Evolutionary conservation across 192 early-diverging fungal species (phyloP), one percentile per base, ranked within the genome.

Genomic region (Rhizoclosmatium globosum): DNA sequence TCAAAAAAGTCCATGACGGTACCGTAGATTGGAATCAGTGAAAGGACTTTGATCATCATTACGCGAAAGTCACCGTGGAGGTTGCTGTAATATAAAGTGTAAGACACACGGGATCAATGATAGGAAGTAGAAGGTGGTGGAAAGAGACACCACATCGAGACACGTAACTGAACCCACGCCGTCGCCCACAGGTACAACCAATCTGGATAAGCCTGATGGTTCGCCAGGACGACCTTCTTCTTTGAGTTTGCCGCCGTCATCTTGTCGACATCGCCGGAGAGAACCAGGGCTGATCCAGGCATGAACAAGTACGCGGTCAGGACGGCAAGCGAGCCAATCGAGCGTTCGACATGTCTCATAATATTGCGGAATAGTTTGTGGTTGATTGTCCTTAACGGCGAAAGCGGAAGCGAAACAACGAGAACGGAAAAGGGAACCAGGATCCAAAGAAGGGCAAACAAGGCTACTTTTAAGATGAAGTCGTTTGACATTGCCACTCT

Each of bases 21-120:
- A 81, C 97, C 97, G 85, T 94, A 93, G 50, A 99, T 83, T 9
- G 97, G 97, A n/a, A 99, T 71, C 74, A 89, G 84, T 68, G 89
- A 92, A 64, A 99, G 88, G 61, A 90, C 89, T 50, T 91, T 83
- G 79, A 96, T 96, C 48, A 99, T 88, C 57, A 97, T 94, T 64
- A 99, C 97, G 83, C 97, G 96, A 59, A 99, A 68, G 64, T 87
- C 89, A 21, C 93, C 94, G 84, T 96, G 93, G 67, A 88, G 92
- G 17, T 86, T 85, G 23, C 90, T 88, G 67, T 90, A 45, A 13
- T 13, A 46, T 21, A 23, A 79, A 80, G 93, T 92, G 3, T 92
- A 84, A 43, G 91, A 19, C 67, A 19, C 13, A 15, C 68, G 43
- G 9, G 21, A 58, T 64, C 2, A 58, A 43, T 7, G 56, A 21